Conservation (phyloP, 164 flowering plant species). For the Umbellularia californica region DNA sequence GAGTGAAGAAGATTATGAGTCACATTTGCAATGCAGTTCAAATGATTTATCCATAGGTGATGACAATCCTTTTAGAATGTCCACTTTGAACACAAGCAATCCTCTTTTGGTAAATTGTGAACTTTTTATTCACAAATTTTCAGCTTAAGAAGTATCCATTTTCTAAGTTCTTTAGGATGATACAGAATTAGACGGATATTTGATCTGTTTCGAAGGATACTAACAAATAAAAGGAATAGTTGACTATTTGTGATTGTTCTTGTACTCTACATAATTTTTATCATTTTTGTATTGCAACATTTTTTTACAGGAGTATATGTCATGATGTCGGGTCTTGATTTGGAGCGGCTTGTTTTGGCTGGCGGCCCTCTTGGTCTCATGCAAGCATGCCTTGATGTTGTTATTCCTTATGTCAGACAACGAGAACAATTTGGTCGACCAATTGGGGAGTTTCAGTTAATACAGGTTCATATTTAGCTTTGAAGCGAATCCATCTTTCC, state of each 20-base stretch:
- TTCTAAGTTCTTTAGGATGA: too few species aligned
- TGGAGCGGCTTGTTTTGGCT: slow-evolving; percentile 97
- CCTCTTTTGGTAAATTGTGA: too few species aligned
- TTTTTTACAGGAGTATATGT: slow-evolving; percentile 82
- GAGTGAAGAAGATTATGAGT: too few species aligned
- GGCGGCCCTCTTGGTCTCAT: slow-evolving; percentile 94
- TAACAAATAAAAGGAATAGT: not conserved
- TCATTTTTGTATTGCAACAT: not conserved
- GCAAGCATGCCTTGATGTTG: slow-evolving; percentile 96
- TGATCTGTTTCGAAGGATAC: not conserved
- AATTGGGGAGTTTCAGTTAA: slow-evolving; percentile 91
- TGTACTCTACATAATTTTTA: not conserved
- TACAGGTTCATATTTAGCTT: slow-evolving; percentile 63
- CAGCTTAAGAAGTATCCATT: too few species aligned
- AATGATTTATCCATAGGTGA: too few species aligned
- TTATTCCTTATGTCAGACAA: slow-evolving; percentile 84
- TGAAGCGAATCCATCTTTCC: slow-evolving; percentile 6
- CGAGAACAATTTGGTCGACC: slow-evolving; percentile 94
- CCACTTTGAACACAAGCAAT: too few species aligned
- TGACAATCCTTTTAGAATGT: too few species aligned
- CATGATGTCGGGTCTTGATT: slow-evolving; percentile 95
- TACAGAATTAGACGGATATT: too few species aligned
- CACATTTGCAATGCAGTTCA: too few species aligned
- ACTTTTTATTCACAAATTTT: too few species aligned
- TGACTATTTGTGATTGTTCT: not conserved